Base-by-base conservation (phyloP, 2,329 filamentous ascomycete genomes). In the Trichocomaceae sp. region DNA sequence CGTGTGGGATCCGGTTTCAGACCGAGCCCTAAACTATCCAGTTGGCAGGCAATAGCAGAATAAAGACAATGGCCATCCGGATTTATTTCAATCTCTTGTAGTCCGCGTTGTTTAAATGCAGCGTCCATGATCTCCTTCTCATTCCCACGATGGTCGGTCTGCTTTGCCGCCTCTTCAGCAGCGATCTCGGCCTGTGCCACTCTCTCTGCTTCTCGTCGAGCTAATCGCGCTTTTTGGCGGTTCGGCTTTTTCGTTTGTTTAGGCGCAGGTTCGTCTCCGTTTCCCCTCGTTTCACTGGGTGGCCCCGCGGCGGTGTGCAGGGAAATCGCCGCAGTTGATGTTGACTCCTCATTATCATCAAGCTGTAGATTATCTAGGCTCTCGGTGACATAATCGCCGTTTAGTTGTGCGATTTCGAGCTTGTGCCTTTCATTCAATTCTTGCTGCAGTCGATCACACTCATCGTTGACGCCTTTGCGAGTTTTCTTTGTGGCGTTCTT, bases 41-140 rank as follows among this genome's bases (percentile, higher is more conserved):
- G 78, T 72, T 96, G 90, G 69, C 93, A 89, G 23, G 92, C 91
- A 50, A 97, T 81, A 0, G 93, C 90, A 15, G 90, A 87, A 73
- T 97, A 99, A 15, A 99, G 76, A 68, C 93, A 99, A 73, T 99
- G 93, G 0, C 93, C 93, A 71, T 99, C 92, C 0, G 93, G 90
- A 39, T 81, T 81, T 55, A 99, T 90, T 56, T 89, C 84, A 63
- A 87, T 81, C 75, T 96, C 88, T 19, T 75, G 76, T 15, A 97
- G 78, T 0, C 77, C 78, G 55, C 86, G 75, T 45, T 78, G 75
- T 52, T 77, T 73, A 68, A 96, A 86, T 41, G 82, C 81, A 26
- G 76, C 75, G 55, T 81, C 76, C 84, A 99, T 91, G 47, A 81
- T 79, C 50, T 80, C 76, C 62, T 83, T 79, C 74, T 96, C 90